These are phyloP conservation scores for Entomortierella lignicola DNA, from an alignment of 192 early-diverging fungal genomes.

Conservation along the genomic window DNA sequence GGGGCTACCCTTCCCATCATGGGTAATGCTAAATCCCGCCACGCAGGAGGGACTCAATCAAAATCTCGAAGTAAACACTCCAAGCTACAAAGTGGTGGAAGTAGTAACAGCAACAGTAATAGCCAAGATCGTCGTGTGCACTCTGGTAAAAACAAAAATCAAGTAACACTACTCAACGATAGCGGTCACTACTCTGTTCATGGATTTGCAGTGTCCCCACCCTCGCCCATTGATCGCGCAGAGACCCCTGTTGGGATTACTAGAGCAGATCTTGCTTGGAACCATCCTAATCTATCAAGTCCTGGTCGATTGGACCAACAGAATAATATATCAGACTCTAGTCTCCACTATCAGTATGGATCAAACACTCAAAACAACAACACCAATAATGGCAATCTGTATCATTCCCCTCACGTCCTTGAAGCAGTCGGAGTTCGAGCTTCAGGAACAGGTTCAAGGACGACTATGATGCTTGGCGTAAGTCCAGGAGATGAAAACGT, in stretches of 20 bases:
- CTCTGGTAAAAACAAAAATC: slow-evolving; percentile 4
- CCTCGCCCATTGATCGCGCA: slow-evolving; percentile 17
- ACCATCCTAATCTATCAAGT: slow-evolving; percentile 45
- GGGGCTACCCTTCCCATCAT: slow-evolving; percentile 13
- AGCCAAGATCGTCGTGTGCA: not conserved
- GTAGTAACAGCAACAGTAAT: slow-evolving; percentile 6
- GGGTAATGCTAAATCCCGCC: slow-evolving; percentile 52
- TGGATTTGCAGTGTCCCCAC: slow-evolving; percentile 16
- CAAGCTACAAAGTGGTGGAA: slow-evolving; percentile 15
- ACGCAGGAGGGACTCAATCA: slow-evolving; percentile 12
- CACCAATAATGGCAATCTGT: not conserved
- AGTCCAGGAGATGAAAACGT: not conserved
- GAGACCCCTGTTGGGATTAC: slow-evolving; percentile 12
- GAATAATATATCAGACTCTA: slow-evolving; percentile 33
- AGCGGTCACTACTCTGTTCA: slow-evolving; percentile 53
- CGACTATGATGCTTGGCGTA: not conserved
- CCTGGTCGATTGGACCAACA: slow-evolving; percentile 40
- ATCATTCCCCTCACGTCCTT: not conserved
- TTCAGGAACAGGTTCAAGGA: slow-evolving; percentile 13
- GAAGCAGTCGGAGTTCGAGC: not conserved
- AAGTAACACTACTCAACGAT: slow-evolving; percentile 26
- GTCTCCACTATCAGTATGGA: slow-evolving; percentile 29
- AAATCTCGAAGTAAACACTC: slow-evolving; percentile 25
- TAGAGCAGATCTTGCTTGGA: slow-evolving; percentile 15
- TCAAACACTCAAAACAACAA: slow-evolving; percentile 4